Base-by-base conservation (phyloP, 2,329 filamentous ascomycete species). In the Phialophora verrucosa region DNA sequence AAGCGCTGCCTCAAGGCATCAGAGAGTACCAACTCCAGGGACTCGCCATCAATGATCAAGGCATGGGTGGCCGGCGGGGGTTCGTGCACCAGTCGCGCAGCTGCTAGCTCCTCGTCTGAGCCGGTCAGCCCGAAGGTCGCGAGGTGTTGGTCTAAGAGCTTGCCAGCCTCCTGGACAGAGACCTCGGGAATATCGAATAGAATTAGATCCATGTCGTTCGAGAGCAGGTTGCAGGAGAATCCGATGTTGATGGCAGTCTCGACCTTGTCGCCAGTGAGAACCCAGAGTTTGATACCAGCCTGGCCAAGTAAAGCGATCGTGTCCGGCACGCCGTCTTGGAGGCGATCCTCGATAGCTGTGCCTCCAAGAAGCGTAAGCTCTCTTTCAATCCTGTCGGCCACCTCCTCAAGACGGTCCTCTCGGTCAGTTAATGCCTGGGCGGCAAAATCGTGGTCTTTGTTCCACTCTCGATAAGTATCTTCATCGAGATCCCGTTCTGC, bases 161-260 rank as follows among this genome's bases (percentile, higher is more conserved):
- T 83, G 70, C 91, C 88, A 1, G 92, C 86, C 42, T 83, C 81
- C 12, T 83, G 82, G 10, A 90, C 72, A 64, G 85, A 80, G 63
- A 93, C 90, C 70, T 96, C 92, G 0, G 91, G 87, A 32, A 95
- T 85, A 76, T 96, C 96, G 73, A 99, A 84, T 57, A 96, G 88
- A 70, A 99, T 91, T 68, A 99, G 83, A 72, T 99, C 95, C 95
- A 99, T 97, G 72, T 97, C 92, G 78, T 97, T 99, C 79, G 94
- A 93, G 63, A 99, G 86, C 35, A 99, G 84, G 73, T 99, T 99
- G 83, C 96, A 99, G 11, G 96, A 99, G 80, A 98, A 99, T 2
- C 95, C 95, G 76, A 99, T 99, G 81, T 99, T 99, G 87, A 99
- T 99, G 65, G 96, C 95, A 27, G 95, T 99, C 80, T 99, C 95